Base-by-base conservation (phyloP, 768 basidiomycete species). In the Calocera cornea region DNA sequence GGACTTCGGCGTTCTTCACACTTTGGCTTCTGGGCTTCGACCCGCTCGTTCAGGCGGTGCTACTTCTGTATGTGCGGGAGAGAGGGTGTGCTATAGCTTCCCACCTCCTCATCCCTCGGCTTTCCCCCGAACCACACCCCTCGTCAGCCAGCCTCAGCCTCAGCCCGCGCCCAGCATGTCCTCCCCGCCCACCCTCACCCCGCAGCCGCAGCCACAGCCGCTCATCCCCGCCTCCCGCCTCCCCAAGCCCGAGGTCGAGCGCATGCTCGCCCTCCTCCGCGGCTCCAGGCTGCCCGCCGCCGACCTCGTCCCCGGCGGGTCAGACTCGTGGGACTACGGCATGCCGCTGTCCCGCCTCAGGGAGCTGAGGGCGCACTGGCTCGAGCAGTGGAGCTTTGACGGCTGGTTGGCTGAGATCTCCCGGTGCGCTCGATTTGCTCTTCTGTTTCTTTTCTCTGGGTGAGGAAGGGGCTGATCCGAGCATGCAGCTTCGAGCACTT, bases 401-500 rank as follows among this genome's bases (percentile, higher is more conserved):
- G 54, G 7, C 14, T 60, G 2, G 5, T 60, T 60, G 54, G 54
- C 24, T 33, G 54, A 60, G 2, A 33, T 60, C 22, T 60, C 27
- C 19, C 54, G 31, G 54, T 60, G 31, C 31, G 54, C 22, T 7
- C 54, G 24, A 11, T 50, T 8, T 50, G 10, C 10, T 50, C 12
- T 50, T 27, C 54, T 60, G 19, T 7, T 8, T 27, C 24, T 33
- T 10, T 2, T 2, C 54, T 14, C 14, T 33, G 14, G 27, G 24
- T 29, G 14, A n/a, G 14, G 54, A 29, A 29, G 27, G 2, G 14
- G 54, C 2, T 31, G 54, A 2, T 33, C 7, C 54, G 54, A 17
- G n/a, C n/a, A n/a, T n/a, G n/a, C n/a, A 69, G 68, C 12, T 69
- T 36, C n/a, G 17, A 66, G 24, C 68, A 69, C 49, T 69, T 60